Percentiles rank a stretch among this genome's conserved stretches.
Conservation (phyloP, 1,284 basidiomycete species). For the Austroboletus niveus region DNA sequence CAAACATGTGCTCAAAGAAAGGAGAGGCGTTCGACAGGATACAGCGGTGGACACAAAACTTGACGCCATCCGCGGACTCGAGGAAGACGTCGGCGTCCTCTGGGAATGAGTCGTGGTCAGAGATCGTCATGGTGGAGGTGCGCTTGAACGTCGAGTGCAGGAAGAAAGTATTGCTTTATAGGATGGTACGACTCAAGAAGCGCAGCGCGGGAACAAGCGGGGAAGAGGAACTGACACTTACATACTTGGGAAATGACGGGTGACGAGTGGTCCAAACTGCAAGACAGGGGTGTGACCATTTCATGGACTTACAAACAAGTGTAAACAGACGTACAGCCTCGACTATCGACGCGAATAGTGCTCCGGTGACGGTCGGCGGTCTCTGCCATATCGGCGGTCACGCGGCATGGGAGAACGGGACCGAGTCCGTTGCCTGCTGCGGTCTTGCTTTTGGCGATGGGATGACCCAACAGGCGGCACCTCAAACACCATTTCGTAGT, state of each 20-base stretch:
- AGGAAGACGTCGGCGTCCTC: slow-evolving; percentile 57
- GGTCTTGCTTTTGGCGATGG: slow-evolving; percentile 23
- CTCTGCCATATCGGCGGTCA: slow-evolving; percentile 11
- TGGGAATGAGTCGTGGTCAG: slow-evolving; percentile 37
- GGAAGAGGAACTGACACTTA: slow-evolving; percentile 17
- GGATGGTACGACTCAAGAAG: slow-evolving; percentile 4
- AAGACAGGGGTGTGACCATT: slow-evolving; percentile 12
- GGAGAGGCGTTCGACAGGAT: slow-evolving; percentile 61
- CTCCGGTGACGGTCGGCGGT: slow-evolving; percentile 13
- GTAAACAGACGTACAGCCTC: slow-evolving; percentile 16
- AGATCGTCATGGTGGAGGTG: slow-evolving; percentile 26
- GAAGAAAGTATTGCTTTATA: slow-evolving; percentile 18
- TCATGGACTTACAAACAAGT: slow-evolving; percentile 19
- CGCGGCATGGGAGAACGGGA: slow-evolving; percentile 26
- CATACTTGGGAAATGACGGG: slow-evolving; percentile 15
- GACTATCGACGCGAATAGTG: slow-evolving; percentile 6
- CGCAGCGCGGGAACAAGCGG: slow-evolving; percentile 1
- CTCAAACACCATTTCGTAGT: slow-evolving; percentile 80
- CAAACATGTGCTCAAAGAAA: slow-evolving; percentile 69
- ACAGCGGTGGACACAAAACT: slow-evolving; percentile 61
- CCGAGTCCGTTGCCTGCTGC: slow-evolving; percentile 21
- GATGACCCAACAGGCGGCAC: slow-evolving; percentile 34
- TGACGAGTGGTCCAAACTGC: slow-evolving; percentile 16
- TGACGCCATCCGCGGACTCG: slow-evolving; percentile 44
- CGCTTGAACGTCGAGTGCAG: slow-evolving; percentile 1